Base-by-base conservation (phyloP, 228 moss, liverwort and hornwort species). In the Sphagnum magellanicum region DNA sequence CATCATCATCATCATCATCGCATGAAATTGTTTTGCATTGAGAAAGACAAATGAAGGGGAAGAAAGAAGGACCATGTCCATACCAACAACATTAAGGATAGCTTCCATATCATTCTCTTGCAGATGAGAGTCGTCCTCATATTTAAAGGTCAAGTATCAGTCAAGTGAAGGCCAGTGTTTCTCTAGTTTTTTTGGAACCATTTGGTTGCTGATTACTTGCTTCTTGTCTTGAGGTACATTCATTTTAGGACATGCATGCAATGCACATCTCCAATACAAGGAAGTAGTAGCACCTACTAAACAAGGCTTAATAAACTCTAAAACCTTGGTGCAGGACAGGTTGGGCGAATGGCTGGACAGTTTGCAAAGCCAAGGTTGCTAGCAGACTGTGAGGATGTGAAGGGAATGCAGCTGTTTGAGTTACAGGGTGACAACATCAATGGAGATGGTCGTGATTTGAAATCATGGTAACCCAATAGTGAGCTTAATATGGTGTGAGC, bases 281-380 rank as follows among this genome's bases (percentile, higher is more conserved):
- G 50, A 52, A 16, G 47, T 8, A 50, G 32, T 5, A 6, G 66
- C 13, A 5, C 7, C 16, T 67, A 8, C 4, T 4, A 12, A 13
- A 6, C 49, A 52, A 51, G 11, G 50, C 48, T 65, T 5, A 50
- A 32, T 32, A 32, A 32, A 32, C 2, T 32, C 32, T 32, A 32
- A 32, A 32, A 32, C 32, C 32, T 32, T 3, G 32, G 32, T 32
- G 32, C 16, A 48, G 50, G 16, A 50, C 79, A 86, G 86, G 13
- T 91, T 16, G 91, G 88, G 4, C 72, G 91, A 48, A 82, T 91
- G 91, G 91, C 88, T 10, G 91, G 91, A 6, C 91, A 91, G 75
- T 91, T 88, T 51, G 88, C 91, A 5, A 88, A 88, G 65, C 91
- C 91, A 8, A 75, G 91, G 3, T 79, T 79, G 3, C 32, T 32